phyloP scores from a whole-genome alignment of 768 basidiomycete genomes.

The Phaffia australis region DNA sequence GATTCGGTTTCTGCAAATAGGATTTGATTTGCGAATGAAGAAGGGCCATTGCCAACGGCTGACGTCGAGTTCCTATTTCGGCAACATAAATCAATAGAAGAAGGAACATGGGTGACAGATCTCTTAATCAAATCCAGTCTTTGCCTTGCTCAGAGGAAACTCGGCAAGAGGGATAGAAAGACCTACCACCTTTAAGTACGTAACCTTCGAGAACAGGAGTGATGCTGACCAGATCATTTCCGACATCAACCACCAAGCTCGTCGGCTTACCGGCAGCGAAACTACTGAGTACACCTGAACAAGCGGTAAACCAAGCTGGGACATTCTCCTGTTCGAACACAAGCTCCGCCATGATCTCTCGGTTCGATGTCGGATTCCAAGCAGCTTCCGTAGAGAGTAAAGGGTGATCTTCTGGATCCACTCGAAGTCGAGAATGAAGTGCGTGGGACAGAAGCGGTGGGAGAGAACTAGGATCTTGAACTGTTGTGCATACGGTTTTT shows the following conservation, averaged over 20 bases:
- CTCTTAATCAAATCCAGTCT: too few relatives aligned
- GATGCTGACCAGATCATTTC: conserved; percentile 76
- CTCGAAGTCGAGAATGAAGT: conserved; percentile 57
- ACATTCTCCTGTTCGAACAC: conserved; percentile 94
- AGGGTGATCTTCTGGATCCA: conserved; percentile 73
- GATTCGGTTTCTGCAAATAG: conserved; percentile 40
- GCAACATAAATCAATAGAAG: background rate
- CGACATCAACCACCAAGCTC: conserved; percentile 90
- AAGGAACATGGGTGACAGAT: background rate
- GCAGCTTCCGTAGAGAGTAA: conserved; percentile 86
- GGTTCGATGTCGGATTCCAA: conserved; percentile 87
- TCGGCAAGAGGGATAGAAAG: too few relatives aligned
- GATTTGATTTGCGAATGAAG: conserved; percentile 64
- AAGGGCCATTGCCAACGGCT: conserved; percentile 44
- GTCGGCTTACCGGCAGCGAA: conserved; percentile 96
- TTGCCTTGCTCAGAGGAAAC: background rate
- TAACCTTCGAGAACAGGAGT: conserved; percentile 96
- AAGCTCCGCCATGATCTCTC: conserved; percentile 90
- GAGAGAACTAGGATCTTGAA: conserved; percentile 35
- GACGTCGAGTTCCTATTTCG: conserved; percentile 53
- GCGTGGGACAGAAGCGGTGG: conserved; percentile 36
- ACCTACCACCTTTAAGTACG: conserved; percentile 79
- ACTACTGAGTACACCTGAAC: conserved; percentile 88
- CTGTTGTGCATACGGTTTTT: conserved; percentile 23
- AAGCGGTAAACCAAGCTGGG: conserved; percentile 93